Evolutionary conservation across 768 basidiomycete genomes (phyloP), one percentile per base, ranked within the genome.

Genomic region (Strobilomyces dryophilus): DNA sequence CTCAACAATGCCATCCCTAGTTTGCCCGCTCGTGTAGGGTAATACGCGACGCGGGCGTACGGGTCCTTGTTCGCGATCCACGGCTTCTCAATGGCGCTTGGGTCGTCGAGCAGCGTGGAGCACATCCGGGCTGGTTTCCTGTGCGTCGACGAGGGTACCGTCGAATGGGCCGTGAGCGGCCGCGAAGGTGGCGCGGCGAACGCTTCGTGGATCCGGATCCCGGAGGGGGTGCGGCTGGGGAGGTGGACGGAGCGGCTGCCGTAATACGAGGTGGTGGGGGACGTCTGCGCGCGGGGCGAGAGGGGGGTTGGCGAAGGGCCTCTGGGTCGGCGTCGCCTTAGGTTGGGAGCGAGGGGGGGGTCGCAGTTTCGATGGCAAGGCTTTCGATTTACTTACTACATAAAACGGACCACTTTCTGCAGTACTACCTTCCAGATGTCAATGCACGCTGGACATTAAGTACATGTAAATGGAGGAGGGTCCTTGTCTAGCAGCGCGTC

Each of bases 181-280:
- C 84, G 80, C 24, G 78, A 66, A 1, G 79, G 79, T 12, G 85
- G 85, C 1, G 80, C 78, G 0, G 80, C 74, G 54, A 86, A 83
- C 4, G 78, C 64, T 57, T 85, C 84, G 47, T 84, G 72, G n/a
- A 74, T 52, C 20, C 76, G 73, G 24, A 72, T 51, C 8, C 74
- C 73, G 4, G 76, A 74, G 0, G 72, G 71, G 34, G 53, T 55
- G 3, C 73, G 70, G 32, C 61, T 65, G 6, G 63, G 49, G 12
- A 70, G 63, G 26, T 70, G 66, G 24, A 58, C 56, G 3, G 70
- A 66, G 14, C 77, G 75, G 52, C 68, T 71, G 36, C 64, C 59
- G 21, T 75, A 71, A 49, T 69, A 73, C 1, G 73, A 74, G 10
- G 73, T 63, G 4, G 63, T 60, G 35, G 24, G 76, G 73, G 8